A percentile compares a stretch with the other conserved stretches of the same genome.
These are phyloP conservation scores for Suillus cothurnatus DNA, from an alignment of 768 basidiomycete species.

Conservation along the genomic window DNA sequence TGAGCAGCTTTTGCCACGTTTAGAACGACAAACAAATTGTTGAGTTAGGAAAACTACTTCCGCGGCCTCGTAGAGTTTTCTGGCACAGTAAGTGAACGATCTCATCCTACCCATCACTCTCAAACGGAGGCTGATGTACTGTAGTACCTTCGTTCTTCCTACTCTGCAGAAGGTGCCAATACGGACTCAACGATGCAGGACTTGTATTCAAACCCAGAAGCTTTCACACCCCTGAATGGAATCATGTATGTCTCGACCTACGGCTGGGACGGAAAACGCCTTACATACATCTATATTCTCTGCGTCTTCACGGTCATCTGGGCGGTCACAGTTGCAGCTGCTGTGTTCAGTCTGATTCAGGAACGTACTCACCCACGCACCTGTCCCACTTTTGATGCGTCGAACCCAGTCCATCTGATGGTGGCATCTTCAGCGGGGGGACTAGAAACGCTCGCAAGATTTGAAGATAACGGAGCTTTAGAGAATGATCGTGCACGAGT, in stretches of 20 bases:
- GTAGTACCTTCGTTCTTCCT: constrained; percentile 12
- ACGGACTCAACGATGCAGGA: neutral
- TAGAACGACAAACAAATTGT: neutral
- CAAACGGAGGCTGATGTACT: neutral
- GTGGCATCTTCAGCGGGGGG: neutral
- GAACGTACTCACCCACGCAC: neutral
- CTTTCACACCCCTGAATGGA: constrained; percentile 2
- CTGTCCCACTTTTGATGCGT: neutral
- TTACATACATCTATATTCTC: neutral
- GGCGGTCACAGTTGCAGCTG: neutral
- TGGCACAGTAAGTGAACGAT: constrained; percentile 5
- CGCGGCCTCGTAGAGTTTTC: constrained; percentile 11
- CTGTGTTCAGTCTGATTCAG: neutral
- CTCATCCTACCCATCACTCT: neutral
- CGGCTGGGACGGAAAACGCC: neutral
- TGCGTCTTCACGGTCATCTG: neutral
- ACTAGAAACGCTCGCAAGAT: neutral
- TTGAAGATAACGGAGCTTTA: neutral
- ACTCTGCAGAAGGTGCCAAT: neutral
- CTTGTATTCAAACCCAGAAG: neutral
- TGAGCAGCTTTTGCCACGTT: neutral
- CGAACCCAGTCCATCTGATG: neutral
- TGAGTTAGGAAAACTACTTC: constrained; percentile 4
- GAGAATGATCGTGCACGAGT: neutral
- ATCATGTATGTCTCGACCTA: neutral